Conservation (phyloP, 768 basidiomycete genomes). For the Lactarius evosmus region DNA sequence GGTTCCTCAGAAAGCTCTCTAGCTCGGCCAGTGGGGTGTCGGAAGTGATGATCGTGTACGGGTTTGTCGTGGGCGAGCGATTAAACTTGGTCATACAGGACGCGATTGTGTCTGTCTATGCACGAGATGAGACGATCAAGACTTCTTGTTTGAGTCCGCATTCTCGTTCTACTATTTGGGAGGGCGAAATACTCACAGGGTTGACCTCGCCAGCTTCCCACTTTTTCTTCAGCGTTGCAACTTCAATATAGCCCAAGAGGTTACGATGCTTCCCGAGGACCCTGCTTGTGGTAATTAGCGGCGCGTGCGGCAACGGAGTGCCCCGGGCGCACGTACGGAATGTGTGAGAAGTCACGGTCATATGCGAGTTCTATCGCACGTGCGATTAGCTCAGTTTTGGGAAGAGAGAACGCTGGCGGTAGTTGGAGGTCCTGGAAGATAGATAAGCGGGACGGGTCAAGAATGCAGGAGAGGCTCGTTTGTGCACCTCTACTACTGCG, state of each 20-base stretch:
- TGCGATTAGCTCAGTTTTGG: constrained; percentile 64
- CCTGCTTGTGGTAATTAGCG: constrained; percentile 38
- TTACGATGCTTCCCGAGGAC: constrained; percentile 69
- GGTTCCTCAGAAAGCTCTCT: constrained; percentile 69
- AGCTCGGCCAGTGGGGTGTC: constrained; percentile 73
- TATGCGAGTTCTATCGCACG: constrained; percentile 84
- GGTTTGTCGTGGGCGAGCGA: constrained; percentile 51
- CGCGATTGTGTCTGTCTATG: constrained; percentile 66
- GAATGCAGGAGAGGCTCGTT: not conserved
- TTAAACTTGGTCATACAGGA: constrained; percentile 73
- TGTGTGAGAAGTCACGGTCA: constrained; percentile 91
- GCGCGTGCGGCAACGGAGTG: not conserved
- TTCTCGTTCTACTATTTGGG: not conserved
- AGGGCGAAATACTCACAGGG: constrained; percentile 50
- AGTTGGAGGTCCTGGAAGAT: constrained; percentile 67
- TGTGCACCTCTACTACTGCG: constrained; percentile 80
- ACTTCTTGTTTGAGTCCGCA: constrained; percentile 4
- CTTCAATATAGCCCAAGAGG: constrained; percentile 84
- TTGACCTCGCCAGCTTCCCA: constrained; percentile 74
- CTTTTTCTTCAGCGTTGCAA: constrained; percentile 65
- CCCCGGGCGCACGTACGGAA: constrained; percentile 57
- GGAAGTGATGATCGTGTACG: constrained; percentile 80
- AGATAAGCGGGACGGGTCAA: constrained; percentile 4
- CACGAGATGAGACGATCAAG: not conserved
- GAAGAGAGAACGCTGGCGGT: constrained; percentile 84